A percentile compares a stretch with the other conserved stretches of the same genome.
phyloP scores from a whole-genome alignment of 192 early-diverging fungal species.

The Coemansia sp. region DNA sequence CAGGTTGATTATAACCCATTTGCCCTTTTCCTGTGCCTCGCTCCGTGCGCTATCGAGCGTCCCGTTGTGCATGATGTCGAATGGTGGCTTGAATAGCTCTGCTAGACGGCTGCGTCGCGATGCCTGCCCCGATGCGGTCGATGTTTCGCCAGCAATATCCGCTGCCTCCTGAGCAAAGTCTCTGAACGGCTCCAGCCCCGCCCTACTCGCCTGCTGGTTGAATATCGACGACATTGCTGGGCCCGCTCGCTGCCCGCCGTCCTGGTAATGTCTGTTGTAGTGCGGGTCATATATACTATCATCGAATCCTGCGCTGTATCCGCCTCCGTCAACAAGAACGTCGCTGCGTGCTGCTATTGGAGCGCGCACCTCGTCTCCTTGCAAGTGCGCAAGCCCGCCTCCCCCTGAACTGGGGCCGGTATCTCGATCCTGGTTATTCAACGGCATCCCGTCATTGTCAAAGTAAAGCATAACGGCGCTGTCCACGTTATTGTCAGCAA shows the following conservation, averaged over 20 bases:
- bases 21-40: constrained; percentile 59
- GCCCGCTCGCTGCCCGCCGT: constrained; percentile 8
- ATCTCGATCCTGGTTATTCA: constrained; percentile 26
- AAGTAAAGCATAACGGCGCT: constrained; percentile 80
- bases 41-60: constrained; percentile 72
- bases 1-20: constrained; percentile 87
- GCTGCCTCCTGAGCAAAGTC: constrained; percentile 68
- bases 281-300: background rate
- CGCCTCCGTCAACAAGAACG: constrained; percentile 61
- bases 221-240: constrained; percentile 53
- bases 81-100: constrained; percentile 82
- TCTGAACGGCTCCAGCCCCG: constrained; percentile 61
- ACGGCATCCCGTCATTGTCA: constrained; percentile 72
- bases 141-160: constrained; percentile 51
- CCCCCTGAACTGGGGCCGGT: constrained; percentile 5
- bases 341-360: constrained; percentile 84
- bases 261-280: constrained; percentile 3
- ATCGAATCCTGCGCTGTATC: background rate
- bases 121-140: constrained; percentile 11
- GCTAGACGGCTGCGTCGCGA: constrained; percentile 63
- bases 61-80: constrained; percentile 82
- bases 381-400: constrained; percentile 6
- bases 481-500: constrained; percentile 73
- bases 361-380: constrained; percentile 65
- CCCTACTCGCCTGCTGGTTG: constrained; percentile 26